These are phyloP conservation scores for Bassia scoparia DNA, from an alignment of 148 eudicot genomes.

Conservation along the genomic window DNA sequence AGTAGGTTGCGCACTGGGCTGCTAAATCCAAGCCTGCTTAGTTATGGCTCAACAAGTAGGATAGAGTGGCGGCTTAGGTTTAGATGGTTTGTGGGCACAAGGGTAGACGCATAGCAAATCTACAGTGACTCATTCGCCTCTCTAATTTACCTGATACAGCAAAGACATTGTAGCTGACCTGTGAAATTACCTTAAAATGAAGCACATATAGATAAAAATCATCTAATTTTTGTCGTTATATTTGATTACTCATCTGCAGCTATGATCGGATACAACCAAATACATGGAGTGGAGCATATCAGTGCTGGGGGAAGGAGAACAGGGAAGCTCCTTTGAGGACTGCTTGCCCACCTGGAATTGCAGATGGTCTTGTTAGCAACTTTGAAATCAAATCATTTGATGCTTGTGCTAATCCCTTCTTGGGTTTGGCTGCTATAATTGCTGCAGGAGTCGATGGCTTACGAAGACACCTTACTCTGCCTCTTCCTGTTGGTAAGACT, in stretches of 20 bases:
- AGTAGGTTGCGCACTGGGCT: too few species aligned
- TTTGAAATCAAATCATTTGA: constrained; percentile 91
- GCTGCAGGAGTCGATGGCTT: constrained; percentile 94
- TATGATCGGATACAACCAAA: constrained; percentile 93
- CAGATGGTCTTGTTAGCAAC: constrained; percentile 80
- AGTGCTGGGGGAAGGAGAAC: constrained; percentile 94
- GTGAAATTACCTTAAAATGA: background rate
- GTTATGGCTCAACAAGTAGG: too few species aligned
- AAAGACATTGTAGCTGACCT: background rate
- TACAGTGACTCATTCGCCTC: background rate
- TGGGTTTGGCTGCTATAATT: constrained; percentile 80
- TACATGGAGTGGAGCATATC: constrained; percentile 94
- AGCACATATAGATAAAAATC: background rate
- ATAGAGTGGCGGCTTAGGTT: too few species aligned
- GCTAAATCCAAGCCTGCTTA: too few species aligned
- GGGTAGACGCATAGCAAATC: background rate
- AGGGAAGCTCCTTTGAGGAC: constrained; percentile 90
- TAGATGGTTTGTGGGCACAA: too few species aligned
- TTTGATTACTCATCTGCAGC: constrained; percentile 28
- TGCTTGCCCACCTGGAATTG: constrained; percentile 86
- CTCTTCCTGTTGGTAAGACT: constrained; percentile 73
- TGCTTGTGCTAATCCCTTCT: constrained; percentile 84
- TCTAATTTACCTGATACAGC: background rate
- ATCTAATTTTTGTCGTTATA: background rate
- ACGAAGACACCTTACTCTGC: constrained; percentile 57